Evolutionary conservation across 2,329 filamentous ascomycete genomes (phyloP).

Genomic region (Trichoderma sp.): DNA sequence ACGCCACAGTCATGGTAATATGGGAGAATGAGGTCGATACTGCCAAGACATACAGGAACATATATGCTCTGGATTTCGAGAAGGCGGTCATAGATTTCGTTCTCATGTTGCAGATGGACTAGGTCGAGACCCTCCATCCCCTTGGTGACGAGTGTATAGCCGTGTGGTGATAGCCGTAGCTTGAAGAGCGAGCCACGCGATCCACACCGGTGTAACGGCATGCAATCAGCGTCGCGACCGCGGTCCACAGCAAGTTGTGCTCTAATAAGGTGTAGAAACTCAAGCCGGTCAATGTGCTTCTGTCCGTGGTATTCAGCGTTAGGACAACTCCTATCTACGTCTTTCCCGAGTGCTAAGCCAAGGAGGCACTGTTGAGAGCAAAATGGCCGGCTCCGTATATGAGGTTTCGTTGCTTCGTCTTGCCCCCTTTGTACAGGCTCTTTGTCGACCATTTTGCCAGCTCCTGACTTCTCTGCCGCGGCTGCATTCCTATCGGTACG

Average conservation of each 20-base stretch:
- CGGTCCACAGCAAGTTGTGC: neutral
- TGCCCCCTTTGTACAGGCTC: neutral
- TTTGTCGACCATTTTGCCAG: too few species aligned
- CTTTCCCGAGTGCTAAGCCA: conserved; percentile 25
- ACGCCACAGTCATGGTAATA: conserved; percentile 35
- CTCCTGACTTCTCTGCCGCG: neutral
- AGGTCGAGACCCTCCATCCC: conserved; percentile 32
- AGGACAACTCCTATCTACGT: conserved; percentile 26
- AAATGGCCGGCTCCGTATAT: conserved; percentile 26
- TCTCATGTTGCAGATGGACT: conserved; percentile 30
- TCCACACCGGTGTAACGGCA: conserved; percentile 32
- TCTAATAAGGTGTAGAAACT: neutral
- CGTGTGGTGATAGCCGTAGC: conserved; percentile 34
- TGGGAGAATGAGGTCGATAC: conserved; percentile 29
- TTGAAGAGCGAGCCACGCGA: conserved; percentile 38
- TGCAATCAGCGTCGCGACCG: neutral
- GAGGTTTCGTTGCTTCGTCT: neutral
- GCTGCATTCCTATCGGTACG: neutral
- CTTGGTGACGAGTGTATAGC: conserved; percentile 34
- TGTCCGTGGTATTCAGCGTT: neutral
- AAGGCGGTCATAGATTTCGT: conserved; percentile 33
- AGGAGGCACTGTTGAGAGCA: conserved; percentile 31
- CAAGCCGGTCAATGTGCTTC: neutral
- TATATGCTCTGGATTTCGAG: conserved; percentile 31
- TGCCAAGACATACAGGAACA: conserved; percentile 38